phyloP scores from a whole-genome alignment of 305 asterid species.

The Solanum hybrid region DNA sequence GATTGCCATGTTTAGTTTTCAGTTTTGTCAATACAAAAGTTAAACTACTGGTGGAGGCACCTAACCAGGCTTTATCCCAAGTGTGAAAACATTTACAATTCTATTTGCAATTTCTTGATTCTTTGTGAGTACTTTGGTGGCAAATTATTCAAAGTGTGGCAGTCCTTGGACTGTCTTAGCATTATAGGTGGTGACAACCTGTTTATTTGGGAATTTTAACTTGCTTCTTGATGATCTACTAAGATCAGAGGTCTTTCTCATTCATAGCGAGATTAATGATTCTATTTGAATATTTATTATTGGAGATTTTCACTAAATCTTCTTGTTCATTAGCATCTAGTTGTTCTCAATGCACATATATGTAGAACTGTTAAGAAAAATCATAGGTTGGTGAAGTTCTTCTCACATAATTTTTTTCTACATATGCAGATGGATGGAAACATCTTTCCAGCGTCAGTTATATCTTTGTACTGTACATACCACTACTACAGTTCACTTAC shows the following conservation, averaged over 20 bases:
- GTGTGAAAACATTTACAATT: background rate
- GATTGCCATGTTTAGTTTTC: background rate
- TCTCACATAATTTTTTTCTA: background rate
- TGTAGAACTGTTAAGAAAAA: background rate
- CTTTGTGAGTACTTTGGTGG: background rate
- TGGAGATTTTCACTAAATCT: background rate
- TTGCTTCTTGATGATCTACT: background rate
- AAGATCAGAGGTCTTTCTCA: background rate
- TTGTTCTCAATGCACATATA: background rate
- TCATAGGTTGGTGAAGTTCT: background rate
- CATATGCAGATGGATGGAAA: slow-evolving; percentile 53
- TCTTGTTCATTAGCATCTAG: background rate
- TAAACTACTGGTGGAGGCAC: background rate
- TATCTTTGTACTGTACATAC: slow-evolving; percentile 77
- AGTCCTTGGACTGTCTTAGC: background rate
- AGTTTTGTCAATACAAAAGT: background rate
- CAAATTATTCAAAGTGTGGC: background rate
- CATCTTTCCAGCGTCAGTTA: slow-evolving; percentile 67
- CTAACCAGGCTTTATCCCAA: background rate
- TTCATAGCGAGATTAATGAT: background rate
- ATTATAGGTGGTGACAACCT: background rate
- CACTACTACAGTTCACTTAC: slow-evolving; percentile 80
- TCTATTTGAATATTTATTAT: background rate
- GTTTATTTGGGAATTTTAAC: background rate
- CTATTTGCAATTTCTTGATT: background rate